Evolutionary conservation across 108 stramenopile genomes (phyloP).

Genomic region (Cyclotella distinguenda): DNA sequence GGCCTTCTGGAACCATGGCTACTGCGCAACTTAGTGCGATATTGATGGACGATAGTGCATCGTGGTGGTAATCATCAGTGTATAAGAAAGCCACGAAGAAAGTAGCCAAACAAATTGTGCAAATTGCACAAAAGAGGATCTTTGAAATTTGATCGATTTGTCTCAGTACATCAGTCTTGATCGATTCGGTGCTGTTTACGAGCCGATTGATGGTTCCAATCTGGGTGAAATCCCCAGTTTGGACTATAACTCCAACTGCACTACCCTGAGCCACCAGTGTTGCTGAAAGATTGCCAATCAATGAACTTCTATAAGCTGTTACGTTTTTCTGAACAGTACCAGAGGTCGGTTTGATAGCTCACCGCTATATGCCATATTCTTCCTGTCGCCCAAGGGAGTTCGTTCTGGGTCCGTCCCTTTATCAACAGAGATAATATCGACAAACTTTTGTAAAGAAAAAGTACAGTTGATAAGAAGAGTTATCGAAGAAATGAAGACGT

Average conservation of each 20-base stretch:
- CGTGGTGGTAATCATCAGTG: conserved; percentile 16
- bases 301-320: conserved; percentile 50
- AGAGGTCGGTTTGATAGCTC: not conserved
- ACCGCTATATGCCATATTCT: conserved; percentile 82
- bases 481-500: too few species aligned
- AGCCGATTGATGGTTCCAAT: conserved; percentile 93
- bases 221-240: conserved; percentile 88
- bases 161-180: conserved; percentile 90
- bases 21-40: conserved; percentile 88
- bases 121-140: conserved; percentile 78
- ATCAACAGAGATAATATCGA: conserved; percentile 47
- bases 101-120: conserved; percentile 68
- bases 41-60: conserved; percentile 66
- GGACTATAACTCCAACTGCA: conserved; percentile 81
- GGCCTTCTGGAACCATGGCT: conserved; percentile 96
- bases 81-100: conserved; percentile 79
- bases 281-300: conserved; percentile 38
- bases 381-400: conserved; percentile 79
- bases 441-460: not conserved
- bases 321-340: too few species aligned
- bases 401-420: conserved; percentile 45
- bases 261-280: conserved; percentile 90
- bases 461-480: not conserved
- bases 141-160: conserved; percentile 91
- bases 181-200: conserved; percentile 73